phyloP scores from a whole-genome alignment of 73 alveolate species.

The Diophrys appendiculata region DNA sequence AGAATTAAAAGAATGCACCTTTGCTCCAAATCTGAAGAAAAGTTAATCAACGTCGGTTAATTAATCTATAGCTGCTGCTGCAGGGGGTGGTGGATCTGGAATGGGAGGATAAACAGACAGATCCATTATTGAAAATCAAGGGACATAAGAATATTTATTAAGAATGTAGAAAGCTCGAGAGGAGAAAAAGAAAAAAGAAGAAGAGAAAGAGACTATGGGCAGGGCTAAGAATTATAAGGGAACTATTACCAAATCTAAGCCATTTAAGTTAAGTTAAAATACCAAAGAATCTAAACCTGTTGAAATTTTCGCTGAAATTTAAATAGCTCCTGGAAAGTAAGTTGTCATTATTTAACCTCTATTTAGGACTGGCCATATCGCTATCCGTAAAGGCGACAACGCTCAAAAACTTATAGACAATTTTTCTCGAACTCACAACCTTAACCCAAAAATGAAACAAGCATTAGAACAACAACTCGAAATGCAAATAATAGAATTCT shows the following conservation, averaged over 20 bases:
- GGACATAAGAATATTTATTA: neutral
- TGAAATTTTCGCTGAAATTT: neutral
- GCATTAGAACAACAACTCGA: neutral
- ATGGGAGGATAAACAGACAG: neutral
- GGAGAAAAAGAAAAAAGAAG: neutral
- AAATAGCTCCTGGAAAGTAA: neutral
- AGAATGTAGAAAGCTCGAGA: neutral
- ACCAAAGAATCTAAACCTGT: neutral
- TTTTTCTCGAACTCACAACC: neutral
- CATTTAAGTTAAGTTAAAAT: neutral
- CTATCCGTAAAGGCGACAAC: neutral
- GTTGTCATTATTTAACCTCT: neutral
- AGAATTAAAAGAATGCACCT: neutral
- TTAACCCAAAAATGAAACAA: neutral
- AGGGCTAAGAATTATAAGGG: neutral
- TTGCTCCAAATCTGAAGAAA: neutral
- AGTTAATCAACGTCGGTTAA: neutral
- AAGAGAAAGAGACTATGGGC: neutral
- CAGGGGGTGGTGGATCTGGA: no score
- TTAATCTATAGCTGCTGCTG: no score
- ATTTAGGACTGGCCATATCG: neutral
- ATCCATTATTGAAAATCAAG: neutral
- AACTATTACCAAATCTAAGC: neutral
- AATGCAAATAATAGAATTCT: neutral
- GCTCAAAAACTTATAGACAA: neutral